These are phyloP conservation scores for Zymoseptoria passerinii DNA, from an alignment of 2,329 filamentous ascomycete species.

Conservation along the genomic window DNA sequence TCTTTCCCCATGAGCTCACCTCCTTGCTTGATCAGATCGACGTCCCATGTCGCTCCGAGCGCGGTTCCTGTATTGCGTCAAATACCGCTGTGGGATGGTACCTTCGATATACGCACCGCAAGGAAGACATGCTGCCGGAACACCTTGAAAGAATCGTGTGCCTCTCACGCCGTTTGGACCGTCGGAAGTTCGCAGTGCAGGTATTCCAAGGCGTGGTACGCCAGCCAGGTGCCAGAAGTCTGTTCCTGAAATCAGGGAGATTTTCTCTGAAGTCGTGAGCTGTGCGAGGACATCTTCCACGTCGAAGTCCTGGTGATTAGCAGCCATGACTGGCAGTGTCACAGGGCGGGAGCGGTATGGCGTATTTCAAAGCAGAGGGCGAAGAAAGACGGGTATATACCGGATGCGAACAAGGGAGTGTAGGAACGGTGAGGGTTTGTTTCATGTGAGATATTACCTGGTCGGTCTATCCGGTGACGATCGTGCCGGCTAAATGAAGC, in stretches of 20 bases:
- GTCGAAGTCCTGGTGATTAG: slow-evolving; percentile 21
- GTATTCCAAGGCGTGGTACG: slow-evolving; percentile 52
- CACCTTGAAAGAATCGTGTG: slow-evolving; percentile 59
- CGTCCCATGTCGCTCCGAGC: slow-evolving; percentile 72
- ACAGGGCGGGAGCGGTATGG: not conserved
- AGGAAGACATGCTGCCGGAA: slow-evolving; percentile 62
- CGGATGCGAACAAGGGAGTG: not conserved
- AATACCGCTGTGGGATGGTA: not conserved
- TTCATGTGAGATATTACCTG: not conserved
- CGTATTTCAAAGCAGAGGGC: not conserved
- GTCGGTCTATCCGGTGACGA: not conserved
- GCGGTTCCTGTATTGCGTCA: slow-evolving; percentile 44
- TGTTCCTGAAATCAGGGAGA: slow-evolving; percentile 29
- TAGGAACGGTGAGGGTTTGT: not conserved
- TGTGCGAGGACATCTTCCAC: slow-evolving; percentile 25
- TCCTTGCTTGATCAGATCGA: slow-evolving; percentile 58
- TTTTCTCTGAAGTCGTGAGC: slow-evolving; percentile 26
- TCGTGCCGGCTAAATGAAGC: not conserved
- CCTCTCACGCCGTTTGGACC: slow-evolving; percentile 63
- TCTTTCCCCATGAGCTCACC: slow-evolving; percentile 65
- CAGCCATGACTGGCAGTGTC: not conserved
- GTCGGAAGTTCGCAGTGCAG: slow-evolving; percentile 57
- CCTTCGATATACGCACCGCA: slow-evolving; percentile 44
- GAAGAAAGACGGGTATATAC: no score
- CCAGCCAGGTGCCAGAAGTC: slow-evolving; percentile 64